phyloP scores from a whole-genome alignment of 2,329 filamentous ascomycete genomes.

The Colletotrichum scovillei region DNA sequence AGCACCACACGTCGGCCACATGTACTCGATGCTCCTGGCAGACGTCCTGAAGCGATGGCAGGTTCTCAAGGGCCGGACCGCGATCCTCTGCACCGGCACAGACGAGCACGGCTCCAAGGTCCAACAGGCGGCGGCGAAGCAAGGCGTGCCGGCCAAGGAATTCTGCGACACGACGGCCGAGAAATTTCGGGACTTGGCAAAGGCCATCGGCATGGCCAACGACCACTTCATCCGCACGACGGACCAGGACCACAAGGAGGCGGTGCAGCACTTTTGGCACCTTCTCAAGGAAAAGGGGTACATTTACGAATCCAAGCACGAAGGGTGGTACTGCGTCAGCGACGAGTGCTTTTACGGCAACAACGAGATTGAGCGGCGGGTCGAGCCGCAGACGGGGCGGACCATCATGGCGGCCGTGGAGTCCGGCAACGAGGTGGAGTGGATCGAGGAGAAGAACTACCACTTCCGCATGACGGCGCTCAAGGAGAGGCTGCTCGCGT shows the following conservation, averaged over 20 bases:
- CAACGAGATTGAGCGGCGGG: constrained; percentile 75
- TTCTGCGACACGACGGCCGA: constrained; percentile 89
- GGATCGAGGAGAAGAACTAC: constrained; percentile 93
- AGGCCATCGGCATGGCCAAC: constrained; percentile 75
- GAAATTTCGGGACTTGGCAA: constrained; percentile 81
- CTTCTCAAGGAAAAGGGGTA: constrained; percentile 79
- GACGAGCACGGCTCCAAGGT: constrained; percentile 99
- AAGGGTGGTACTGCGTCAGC: constrained; percentile 96
- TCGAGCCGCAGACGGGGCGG: constrained; percentile 84
- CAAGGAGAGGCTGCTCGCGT: constrained; percentile 79
- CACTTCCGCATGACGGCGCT: constrained; percentile 92
- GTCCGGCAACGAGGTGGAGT: constrained; percentile 93
- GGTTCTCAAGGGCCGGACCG: constrained; percentile 75
- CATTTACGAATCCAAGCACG: constrained; percentile 87
- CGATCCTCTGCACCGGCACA: constrained; percentile 88
- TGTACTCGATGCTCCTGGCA: constrained; percentile 91
- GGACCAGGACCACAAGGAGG: constrained; percentile 81
- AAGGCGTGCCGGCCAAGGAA: constrained; percentile 78
- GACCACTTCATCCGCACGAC: constrained; percentile 96
- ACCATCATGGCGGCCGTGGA: constrained; percentile 87
- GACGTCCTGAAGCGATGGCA: constrained; percentile 96
- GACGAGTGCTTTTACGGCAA: constrained; percentile 97
- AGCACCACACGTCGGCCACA: constrained; percentile 94
- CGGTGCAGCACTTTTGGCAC: constrained; percentile 91
- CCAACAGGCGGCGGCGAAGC: constrained; percentile 82